phyloP scores from a whole-genome alignment of 495 filamentous ascomycete genomes.

The Aspergillus conjunctus region DNA sequence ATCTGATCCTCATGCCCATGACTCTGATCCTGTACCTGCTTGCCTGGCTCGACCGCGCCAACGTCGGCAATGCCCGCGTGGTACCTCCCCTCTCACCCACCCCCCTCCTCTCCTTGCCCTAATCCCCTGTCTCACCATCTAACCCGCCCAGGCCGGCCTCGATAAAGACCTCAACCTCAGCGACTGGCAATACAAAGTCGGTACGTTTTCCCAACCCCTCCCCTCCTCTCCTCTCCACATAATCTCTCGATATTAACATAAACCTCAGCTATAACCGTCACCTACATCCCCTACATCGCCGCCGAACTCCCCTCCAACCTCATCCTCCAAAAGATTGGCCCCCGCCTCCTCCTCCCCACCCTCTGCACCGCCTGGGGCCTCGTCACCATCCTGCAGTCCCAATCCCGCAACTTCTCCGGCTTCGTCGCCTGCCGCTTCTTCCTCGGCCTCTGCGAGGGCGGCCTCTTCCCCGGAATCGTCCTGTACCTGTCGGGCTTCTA shows the following conservation, averaged over 20 bases:
- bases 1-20: slow-evolving; percentile 20
- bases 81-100: slow-evolving; percentile 1
- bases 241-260: too few species aligned
- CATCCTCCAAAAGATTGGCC: slow-evolving; percentile 19
- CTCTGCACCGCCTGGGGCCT: slow-evolving; percentile 19
- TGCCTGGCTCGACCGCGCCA: slow-evolving; percentile 21
- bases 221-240: not conserved
- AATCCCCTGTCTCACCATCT: too few species aligned
- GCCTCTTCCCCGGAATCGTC: slow-evolving; percentile 16
- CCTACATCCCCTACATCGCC: slow-evolving; percentile 19
- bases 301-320: slow-evolving; percentile 22
- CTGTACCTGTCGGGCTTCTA: slow-evolving; percentile 23
- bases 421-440: slow-evolving; percentile 18
- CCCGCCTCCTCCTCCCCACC: slow-evolving; percentile 16
- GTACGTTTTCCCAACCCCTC: not conserved
- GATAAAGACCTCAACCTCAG: slow-evolving; percentile 18
- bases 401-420: slow-evolving; percentile 13
- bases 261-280: slow-evolving; percentile 22
- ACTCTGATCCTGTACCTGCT: slow-evolving; percentile 19
- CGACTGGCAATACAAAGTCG: slow-evolving; percentile 18
- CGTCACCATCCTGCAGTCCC: slow-evolving; percentile 17
- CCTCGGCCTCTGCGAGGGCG: slow-evolving; percentile 17
- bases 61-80: slow-evolving; percentile 20
- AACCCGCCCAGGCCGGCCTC: slow-evolving; percentile 18
- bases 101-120: too few species aligned